phyloP scores from a whole-genome alignment of 306 rosid genomes.

The Dryas alaskensis region DNA sequence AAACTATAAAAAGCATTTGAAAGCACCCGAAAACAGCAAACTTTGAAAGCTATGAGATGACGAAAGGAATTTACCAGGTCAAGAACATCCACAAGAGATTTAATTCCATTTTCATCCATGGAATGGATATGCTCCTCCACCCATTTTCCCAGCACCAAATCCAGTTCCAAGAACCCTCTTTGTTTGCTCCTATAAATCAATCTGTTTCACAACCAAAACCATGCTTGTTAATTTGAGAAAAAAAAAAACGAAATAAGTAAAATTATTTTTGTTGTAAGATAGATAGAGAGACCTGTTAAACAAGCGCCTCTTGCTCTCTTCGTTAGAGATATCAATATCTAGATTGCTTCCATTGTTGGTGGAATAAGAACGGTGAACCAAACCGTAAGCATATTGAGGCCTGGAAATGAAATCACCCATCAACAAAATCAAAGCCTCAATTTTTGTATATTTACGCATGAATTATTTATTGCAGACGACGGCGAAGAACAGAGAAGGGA shows the following conservation, averaged over 20 bases:
- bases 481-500: conserved; percentile 9
- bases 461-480: neutral
- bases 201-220: conserved; percentile 29
- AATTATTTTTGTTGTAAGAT: neutral
- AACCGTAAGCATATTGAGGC: conserved; percentile 18
- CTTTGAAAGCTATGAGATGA: neutral
- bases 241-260: neutral
- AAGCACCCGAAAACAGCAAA: neutral
- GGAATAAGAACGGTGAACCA: conserved; percentile 20
- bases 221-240: neutral
- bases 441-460: neutral
- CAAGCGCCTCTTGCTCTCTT: conserved; percentile 71
- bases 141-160: conserved; percentile 93
- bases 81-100: conserved; percentile 62
- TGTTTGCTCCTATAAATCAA: conserved; percentile 86
- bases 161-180: conserved; percentile 81
- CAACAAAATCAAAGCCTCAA: neutral
- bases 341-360: conserved; percentile 14
- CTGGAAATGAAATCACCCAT: conserved; percentile 12
- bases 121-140: conserved; percentile 69
- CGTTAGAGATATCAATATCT: conserved; percentile 59
- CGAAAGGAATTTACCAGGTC: conserved; percentile 49
- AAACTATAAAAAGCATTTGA: neutral
- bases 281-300: conserved; percentile 50
- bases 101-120: conserved; percentile 63